Base-by-base conservation (phyloP, 768 basidiomycete genomes). In the Scleroderma citrinum region DNA sequence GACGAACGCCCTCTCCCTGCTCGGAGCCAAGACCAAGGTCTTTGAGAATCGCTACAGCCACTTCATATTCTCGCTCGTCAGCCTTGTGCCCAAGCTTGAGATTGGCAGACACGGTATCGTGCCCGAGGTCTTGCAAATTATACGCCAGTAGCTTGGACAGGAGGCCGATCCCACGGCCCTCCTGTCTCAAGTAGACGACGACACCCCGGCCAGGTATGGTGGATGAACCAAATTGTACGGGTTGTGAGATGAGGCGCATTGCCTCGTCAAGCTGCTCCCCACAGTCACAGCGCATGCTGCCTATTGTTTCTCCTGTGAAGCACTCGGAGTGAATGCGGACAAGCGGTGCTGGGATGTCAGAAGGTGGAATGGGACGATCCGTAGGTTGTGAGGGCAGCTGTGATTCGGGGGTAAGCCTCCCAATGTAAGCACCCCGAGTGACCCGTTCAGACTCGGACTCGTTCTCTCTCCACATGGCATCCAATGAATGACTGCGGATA, bases 71-170 rank as follows among this genome's bases (percentile, higher is more conserved):
- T 30, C 96, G 80, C 66, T 95, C 89, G 64, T 99, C 96, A 5
- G 96, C 94, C 51, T 82, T 77, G 67, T 96, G 90, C 2, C 96
- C 96, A 26, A 99, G 82, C 77, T 96, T 80, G 34, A 98, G 71
- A 67, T 99, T 99, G 23, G 96, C 96, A 5, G 89, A 85, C 57
- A 99, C 96, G n/a, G 96, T 99, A 70, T 98, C 96, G 62, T 97
- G 91, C 0, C 96, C 96, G 44, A 99, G 72, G 65, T 99, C 96
- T 66, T 98, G 96, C 17, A 98, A 75, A 63, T 99, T 99, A 71
- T 99, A 99, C 13, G 96, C 96, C 30, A 88, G 81, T 50, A 99
- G 89, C 69, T 99, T 99, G 44, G 92, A 93, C 32, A 97, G 71
- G 3, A 99, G 73, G 0, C 96, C 96, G 58, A 99, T 99, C 12